Base-by-base conservation (phyloP, 208 protist species). In the Novymonas esmeraldas region DNA sequence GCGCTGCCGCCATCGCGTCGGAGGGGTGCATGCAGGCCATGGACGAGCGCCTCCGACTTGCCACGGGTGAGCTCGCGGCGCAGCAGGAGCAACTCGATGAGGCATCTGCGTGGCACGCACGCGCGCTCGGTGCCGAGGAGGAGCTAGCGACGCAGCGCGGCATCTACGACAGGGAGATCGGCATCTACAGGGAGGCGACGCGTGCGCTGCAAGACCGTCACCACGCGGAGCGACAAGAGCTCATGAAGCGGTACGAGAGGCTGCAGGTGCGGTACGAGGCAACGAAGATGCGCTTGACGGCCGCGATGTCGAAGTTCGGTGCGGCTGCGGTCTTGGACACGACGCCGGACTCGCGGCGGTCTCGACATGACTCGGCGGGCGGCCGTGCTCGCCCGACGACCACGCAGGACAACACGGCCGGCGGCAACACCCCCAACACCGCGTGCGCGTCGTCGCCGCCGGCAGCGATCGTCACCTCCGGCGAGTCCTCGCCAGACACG, bases 131-230 rank as follows among this genome's bases (percentile, higher is more conserved):
- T 13, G 64, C 57, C 6, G 83, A 85, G 63, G 49, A 42, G 26
- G 81, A 87, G 38, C 48, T 78, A 2, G 14, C 50, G 16, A 69
- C 74, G 11, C 77, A 85, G 56, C 71, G 76, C 16, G 28, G 38
- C 11, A 78, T 77, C 60, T 84, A 81, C 56, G 73, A 76, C 34
- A 49, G 64, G n/a, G 73, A 85, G 68, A 54, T 84, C 10, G 62
- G 56, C 16, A 41, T 87, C 11, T 79, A 76, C 34, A 81, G 83
- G 52, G 80, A 59, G 16, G 80, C 84, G 18, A 42, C 83, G 51
- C 64, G 59, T 39, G 51, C 62, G 16, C 45, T 87, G 57, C 84
- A 87, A 69, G 46, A 71, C 14, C 28, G 51, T 10, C 78, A 79
- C 44, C 74, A 84, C 46, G 42, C 46, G 0, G 84, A 84, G 49